These are phyloP conservation scores for Daldinia caldariorum DNA, from an alignment of 495 filamentous ascomycete species.

Conservation along the genomic window DNA sequence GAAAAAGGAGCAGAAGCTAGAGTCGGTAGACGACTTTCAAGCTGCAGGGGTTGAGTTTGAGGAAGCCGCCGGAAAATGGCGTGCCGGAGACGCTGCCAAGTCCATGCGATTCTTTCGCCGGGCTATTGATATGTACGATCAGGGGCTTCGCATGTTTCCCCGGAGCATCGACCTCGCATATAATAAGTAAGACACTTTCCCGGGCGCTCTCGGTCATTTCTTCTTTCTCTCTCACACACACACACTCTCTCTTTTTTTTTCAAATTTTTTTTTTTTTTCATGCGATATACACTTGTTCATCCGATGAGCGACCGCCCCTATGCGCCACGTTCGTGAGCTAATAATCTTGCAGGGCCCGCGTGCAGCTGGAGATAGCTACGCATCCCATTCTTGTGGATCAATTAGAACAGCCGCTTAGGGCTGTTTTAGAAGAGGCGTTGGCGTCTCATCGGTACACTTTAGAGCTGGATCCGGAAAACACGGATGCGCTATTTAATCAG, in stretches of 20 bases:
- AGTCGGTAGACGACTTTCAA: conserved; percentile 43
- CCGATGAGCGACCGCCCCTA: background rate
- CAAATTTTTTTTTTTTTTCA: too few species aligned
- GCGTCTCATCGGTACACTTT: conserved; percentile 70
- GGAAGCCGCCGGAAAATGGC: conserved; percentile 77
- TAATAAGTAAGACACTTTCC: conserved; percentile 62
- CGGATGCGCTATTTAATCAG: conserved; percentile 75
- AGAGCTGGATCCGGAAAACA: conserved; percentile 66
- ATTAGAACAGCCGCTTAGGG: conserved; percentile 57
- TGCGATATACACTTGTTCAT: too few species aligned
- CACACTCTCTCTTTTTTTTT: too few species aligned
- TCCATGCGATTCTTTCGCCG: conserved; percentile 73
- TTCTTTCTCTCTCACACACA: background rate
- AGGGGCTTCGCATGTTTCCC: conserved; percentile 66
- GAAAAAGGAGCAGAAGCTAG: conserved; percentile 32
- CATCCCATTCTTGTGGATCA: conserved; percentile 64
- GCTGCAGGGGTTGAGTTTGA: conserved; percentile 72
- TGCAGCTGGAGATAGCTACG: conserved; percentile 73
- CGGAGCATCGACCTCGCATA: conserved; percentile 74
- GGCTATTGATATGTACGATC: conserved; percentile 70
- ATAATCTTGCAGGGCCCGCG: conserved; percentile 54
- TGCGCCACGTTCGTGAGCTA: background rate
- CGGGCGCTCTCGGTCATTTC: too few species aligned
- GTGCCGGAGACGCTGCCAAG: conserved; percentile 74
- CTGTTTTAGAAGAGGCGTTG: conserved; percentile 65